Conservation (phyloP, 768 basidiomycete genomes). For the Goffeauzyma gilvescens region DNA sequence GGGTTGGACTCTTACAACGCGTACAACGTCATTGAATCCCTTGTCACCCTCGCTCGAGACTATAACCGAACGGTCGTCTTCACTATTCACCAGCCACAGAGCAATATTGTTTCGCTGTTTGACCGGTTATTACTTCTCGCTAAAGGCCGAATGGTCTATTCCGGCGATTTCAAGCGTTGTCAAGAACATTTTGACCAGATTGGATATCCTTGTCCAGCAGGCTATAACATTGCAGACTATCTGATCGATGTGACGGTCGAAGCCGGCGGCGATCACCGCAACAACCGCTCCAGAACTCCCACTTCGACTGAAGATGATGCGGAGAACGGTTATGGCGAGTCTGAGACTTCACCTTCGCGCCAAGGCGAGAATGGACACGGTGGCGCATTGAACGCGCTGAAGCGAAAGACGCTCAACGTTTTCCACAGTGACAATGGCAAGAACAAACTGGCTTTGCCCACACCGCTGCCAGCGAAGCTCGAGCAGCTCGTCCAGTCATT, state of each 20-base stretch:
- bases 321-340: neutral
- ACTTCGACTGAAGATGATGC: neutral
- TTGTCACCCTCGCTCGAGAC: slow-evolving; percentile 63
- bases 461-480: slow-evolving; percentile 36
- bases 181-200: slow-evolving; percentile 62
- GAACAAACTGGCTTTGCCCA: neutral
- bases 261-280: slow-evolving; percentile 33
- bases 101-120: slow-evolving; percentile 89
- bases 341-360: neutral
- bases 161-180: slow-evolving; percentile 55
- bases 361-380: no score
- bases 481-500: slow-evolving; percentile 56
- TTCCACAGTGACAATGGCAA: no score
- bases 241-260: slow-evolving; percentile 44
- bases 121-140: slow-evolving; percentile 78
- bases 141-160: slow-evolving; percentile 64
- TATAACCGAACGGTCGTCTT: slow-evolving; percentile 92
- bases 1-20: slow-evolving; percentile 92
- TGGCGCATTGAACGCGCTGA: neutral
- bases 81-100: slow-evolving; percentile 94
- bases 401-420: neutral
- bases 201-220: slow-evolving; percentile 68
- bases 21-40: slow-evolving; percentile 74
- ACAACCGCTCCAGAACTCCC: slow-evolving; percentile 5
- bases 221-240: slow-evolving; percentile 94